Conservation (phyloP, 768 basidiomycete genomes). For the Suillus subaureus region DNA sequence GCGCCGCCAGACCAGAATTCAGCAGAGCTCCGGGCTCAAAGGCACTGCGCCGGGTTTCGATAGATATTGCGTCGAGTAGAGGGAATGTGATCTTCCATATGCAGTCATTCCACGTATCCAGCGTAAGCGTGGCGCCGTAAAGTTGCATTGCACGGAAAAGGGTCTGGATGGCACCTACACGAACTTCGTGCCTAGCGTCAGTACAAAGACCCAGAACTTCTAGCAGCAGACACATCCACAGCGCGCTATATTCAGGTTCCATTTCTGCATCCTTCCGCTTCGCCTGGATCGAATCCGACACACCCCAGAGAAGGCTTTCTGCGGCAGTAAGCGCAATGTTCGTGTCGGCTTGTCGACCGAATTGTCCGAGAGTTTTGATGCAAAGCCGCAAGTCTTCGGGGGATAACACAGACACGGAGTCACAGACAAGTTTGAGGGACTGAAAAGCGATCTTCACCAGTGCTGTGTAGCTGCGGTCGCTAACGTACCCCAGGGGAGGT, state of each 20-base stretch:
- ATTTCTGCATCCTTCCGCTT: slow-evolving; percentile 68
- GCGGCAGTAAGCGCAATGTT: slow-evolving; percentile 96
- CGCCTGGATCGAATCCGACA: slow-evolving; percentile 92
- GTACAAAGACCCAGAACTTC: slow-evolving; percentile 83
- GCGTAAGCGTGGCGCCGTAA: slow-evolving; percentile 84
- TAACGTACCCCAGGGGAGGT: slow-evolving; percentile 56
- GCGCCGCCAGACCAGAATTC: slow-evolving; percentile 3
- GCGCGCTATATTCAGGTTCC: slow-evolving; percentile 70
- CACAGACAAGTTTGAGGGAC: slow-evolving; percentile 91
- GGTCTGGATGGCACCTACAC: slow-evolving; percentile 94
- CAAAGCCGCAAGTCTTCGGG: slow-evolving; percentile 83
- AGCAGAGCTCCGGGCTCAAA: slow-evolving; percentile 14
- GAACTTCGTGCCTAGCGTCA: slow-evolving; percentile 83
- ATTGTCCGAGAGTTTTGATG: slow-evolving; percentile 88
- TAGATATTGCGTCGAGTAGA: slow-evolving; percentile 69
- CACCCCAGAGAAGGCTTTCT: slow-evolving; percentile 91
- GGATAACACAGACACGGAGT: slow-evolving; percentile 83
- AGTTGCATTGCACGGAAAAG: slow-evolving; percentile 92
- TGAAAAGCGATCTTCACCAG: slow-evolving; percentile 94
- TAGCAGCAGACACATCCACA: slow-evolving; percentile 93
- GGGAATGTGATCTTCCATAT: slow-evolving; percentile 93
- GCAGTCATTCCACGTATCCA: slow-evolving; percentile 86
- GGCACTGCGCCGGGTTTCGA: slow-evolving; percentile 48
- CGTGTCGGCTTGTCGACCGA: slow-evolving; percentile 90
- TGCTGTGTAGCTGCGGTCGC: slow-evolving; percentile 68